phyloP scores from a whole-genome alignment of 2,329 filamentous ascomycete genomes.

The Talaromyces sp. region DNA sequence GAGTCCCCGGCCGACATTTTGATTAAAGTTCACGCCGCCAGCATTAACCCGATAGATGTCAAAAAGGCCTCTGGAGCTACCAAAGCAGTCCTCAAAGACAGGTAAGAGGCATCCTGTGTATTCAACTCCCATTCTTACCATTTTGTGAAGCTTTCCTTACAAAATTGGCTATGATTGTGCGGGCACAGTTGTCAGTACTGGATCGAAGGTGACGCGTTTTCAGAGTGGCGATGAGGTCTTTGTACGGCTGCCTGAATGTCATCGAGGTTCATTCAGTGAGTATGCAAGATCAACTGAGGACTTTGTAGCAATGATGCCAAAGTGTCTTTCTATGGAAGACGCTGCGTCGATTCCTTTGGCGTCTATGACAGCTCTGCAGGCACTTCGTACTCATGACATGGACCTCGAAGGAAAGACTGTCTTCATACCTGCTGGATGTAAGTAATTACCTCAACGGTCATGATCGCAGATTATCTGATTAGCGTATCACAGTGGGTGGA shows the following conservation, averaged over 20 bases:
- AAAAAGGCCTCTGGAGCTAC: slow-evolving; percentile 42
- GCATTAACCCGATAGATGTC: slow-evolving; percentile 51
- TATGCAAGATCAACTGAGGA: slow-evolving; percentile 36
- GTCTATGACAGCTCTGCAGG: slow-evolving; percentile 48
- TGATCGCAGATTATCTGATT: background rate
- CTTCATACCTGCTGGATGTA: slow-evolving; percentile 52
- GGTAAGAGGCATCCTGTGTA: slow-evolving; percentile 26
- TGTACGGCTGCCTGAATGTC: slow-evolving; percentile 32
- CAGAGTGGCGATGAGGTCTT: slow-evolving; percentile 45
- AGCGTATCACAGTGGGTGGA: slow-evolving; percentile 43
- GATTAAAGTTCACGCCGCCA: slow-evolving; percentile 44
- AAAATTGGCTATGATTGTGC: slow-evolving; percentile 47
- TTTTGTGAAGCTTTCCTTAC: slow-evolving; percentile 41
- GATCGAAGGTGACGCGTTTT: slow-evolving; percentile 36
- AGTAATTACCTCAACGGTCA: slow-evolving; percentile 4
- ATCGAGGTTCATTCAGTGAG: slow-evolving; percentile 42
- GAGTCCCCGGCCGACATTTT: slow-evolving; percentile 22
- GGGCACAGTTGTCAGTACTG: slow-evolving; percentile 41
- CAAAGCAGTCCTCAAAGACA: slow-evolving; percentile 33
- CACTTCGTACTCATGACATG: slow-evolving; percentile 44
- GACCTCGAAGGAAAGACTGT: slow-evolving; percentile 55
- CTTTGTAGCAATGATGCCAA: slow-evolving; percentile 44
- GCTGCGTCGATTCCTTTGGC: slow-evolving; percentile 46
- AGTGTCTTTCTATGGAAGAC: slow-evolving; percentile 42
- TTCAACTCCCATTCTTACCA: too few species aligned